A percentile compares a stretch with the other conserved stretches of the same genome.
phyloP scores from a whole-genome alignment of 768 basidiomycete genomes.

The Dictyophora rubrovolvata region DNA sequence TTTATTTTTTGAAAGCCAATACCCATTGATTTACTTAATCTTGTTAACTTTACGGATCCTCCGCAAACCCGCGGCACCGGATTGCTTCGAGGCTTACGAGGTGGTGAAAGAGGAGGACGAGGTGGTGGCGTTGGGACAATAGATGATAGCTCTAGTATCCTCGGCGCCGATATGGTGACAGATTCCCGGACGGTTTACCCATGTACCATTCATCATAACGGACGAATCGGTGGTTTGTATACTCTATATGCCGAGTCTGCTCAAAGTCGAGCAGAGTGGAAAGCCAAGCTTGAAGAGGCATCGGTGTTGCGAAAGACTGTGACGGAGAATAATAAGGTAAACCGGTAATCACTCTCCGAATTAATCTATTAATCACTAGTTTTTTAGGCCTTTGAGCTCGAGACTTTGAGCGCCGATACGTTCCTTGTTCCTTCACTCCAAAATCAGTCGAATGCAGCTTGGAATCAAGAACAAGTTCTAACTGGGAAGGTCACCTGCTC shows the following conservation, averaged over 20 bases:
- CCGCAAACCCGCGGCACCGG: constrained; percentile 68
- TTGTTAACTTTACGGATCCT: constrained; percentile 74
- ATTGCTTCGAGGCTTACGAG: constrained; percentile 54
- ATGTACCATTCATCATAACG: constrained; percentile 81
- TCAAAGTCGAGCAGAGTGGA: constrained; percentile 76
- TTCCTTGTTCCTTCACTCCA: constrained; percentile 68
- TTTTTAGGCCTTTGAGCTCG: constrained; percentile 73
- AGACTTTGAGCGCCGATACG: constrained; percentile 80
- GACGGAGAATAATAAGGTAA: constrained; percentile 78
- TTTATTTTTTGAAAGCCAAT: constrained; percentile 52
- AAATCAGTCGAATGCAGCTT: constrained; percentile 35
- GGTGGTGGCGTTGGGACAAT: constrained; percentile 14
- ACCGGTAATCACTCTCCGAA: background rate
- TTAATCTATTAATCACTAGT: background rate
- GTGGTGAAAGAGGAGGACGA: constrained; percentile 27
- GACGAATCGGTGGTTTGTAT: constrained; percentile 76
- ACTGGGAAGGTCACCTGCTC: constrained; percentile 89
- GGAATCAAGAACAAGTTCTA: constrained; percentile 58
- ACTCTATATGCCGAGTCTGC: constrained; percentile 80
- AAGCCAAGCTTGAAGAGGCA: constrained; percentile 80
- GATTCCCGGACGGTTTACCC: constrained; percentile 80
- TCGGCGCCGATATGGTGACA: constrained; percentile 18
- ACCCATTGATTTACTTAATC: constrained; percentile 79
- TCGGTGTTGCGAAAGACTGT: constrained; percentile 75
- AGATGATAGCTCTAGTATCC: constrained; percentile 17